Evolutionary conservation across 305 asterid species (phyloP), one percentile per base, ranked within the genome.

Genomic region (Andrographis paniculata): DNA sequence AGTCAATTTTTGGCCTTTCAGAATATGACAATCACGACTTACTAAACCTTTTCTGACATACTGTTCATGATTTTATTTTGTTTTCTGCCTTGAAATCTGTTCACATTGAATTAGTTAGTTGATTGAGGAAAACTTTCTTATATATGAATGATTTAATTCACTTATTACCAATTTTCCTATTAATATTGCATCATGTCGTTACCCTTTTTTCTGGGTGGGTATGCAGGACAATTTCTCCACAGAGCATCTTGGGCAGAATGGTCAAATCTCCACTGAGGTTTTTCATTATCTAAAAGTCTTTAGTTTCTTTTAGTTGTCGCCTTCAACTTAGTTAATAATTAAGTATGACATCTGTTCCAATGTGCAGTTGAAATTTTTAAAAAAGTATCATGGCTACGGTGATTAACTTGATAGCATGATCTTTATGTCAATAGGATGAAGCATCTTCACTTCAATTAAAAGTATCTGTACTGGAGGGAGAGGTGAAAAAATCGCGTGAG

Each of bases 381-480:
- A 48, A 45, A 52, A 33, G 36, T 46, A 23, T 55, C 18, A 15
- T 45, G 17, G 37, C 17, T 20, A 16, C 22, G 17, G 27, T 60
- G 58, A 40, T 54, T 53, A 20, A 18, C 49, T 14, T 60, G 45
- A 40, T 57, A 20, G 20, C 17, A 48, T 59, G 18, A 55, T 45
- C 55, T 37, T 41, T 59, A 39, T 45, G 48, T 45, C 30, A 56
- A 58, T 55, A 87, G 96, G 87, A 75, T 72, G 95, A 78, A 56
- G 75, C 62, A 57, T 61, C 62, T 58, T 69, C 88, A 42, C 61
- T 91, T 49, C 80, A 79, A 9, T 86, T 80, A 42, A 83, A 71
- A 68, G 63, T 73, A 67, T 78, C 76, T 46, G 37, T 71, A 38
- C 60, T 84, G 76, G 95, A 65, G 73, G 96, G 77, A 59, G 84